phyloP scores from a whole-genome alignment of 208 protist species.

The Angomonas ambiguus region DNA sequence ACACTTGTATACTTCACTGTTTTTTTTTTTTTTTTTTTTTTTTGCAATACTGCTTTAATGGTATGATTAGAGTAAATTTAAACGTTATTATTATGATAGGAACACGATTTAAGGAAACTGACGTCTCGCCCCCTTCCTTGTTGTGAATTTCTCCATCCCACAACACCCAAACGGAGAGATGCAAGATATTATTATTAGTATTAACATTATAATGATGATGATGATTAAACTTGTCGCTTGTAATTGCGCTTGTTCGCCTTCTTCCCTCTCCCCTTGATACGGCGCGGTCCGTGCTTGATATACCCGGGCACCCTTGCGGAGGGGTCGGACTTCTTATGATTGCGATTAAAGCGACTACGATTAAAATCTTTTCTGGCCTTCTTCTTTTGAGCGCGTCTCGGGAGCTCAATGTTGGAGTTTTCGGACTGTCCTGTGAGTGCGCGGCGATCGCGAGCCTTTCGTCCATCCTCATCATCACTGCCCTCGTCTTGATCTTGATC shows the following conservation, averaged over 20 bases:
- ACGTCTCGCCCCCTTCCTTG: too few species aligned
- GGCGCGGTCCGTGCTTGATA: conserved; percentile 60
- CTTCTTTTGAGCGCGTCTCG: conserved; percentile 63
- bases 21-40: conserved; percentile 8
- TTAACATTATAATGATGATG: neutral
- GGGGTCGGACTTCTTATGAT: conserved; percentile 77
- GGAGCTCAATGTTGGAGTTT: conserved; percentile 34
- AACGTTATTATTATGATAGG: neutral
- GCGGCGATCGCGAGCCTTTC: conserved; percentile 55
- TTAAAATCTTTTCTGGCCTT: conserved; percentile 65
- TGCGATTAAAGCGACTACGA: conserved; percentile 67
- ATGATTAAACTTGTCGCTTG: conserved; percentile 45
- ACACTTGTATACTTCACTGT: too few species aligned
- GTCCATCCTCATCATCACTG: conserved; percentile 32
- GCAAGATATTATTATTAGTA: neutral
- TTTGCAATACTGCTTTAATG: neutral
- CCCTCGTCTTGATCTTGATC: conserved; percentile 51
- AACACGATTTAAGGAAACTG: too few species aligned
- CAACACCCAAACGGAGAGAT: too few species aligned
- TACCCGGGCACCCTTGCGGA: conserved; percentile 80
- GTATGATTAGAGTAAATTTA: neutral
- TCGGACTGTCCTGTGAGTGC: conserved; percentile 52
- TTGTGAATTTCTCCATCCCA: neutral
- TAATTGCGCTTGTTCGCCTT: conserved; percentile 78
- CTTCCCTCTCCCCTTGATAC: conserved; percentile 75